Evolutionary conservation across 352 stramenopile species (phyloP).

Genomic region (Phytophthora pini): DNA sequence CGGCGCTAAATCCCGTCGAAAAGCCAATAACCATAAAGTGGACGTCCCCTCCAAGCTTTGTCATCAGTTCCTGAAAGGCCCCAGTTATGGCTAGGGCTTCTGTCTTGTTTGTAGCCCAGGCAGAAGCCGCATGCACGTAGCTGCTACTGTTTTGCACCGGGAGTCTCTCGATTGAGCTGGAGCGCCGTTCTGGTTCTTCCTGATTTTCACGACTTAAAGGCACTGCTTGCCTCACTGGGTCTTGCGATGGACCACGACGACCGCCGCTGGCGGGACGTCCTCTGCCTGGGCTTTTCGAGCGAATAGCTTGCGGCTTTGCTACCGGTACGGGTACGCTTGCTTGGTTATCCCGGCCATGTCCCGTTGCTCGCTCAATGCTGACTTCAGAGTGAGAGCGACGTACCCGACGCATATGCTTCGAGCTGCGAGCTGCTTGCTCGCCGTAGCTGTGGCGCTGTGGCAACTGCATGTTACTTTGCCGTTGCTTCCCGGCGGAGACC

Average conservation of each 20-base stretch:
- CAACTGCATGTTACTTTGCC: conserved; percentile 39
- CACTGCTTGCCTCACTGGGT: conserved; percentile 29
- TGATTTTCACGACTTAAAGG: conserved; percentile 34
- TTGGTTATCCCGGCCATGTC: conserved; percentile 23
- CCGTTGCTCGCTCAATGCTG: conserved; percentile 41
- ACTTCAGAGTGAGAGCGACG: conserved; percentile 58
- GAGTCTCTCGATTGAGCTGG: conserved; percentile 57
- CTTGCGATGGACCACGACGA: conserved; percentile 30
- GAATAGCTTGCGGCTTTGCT: conserved; percentile 10
- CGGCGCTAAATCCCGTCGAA: conserved; percentile 81
- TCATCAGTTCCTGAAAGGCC: conserved; percentile 82
- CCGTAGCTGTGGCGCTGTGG: conserved; percentile 45
- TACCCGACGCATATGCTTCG: conserved; percentile 46
- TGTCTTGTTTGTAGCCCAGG: conserved; percentile 76
- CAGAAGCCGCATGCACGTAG: conserved; percentile 73
- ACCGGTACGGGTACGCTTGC: conserved; percentile 3
- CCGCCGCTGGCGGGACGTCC: conserved; percentile 19
- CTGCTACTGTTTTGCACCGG: conserved; percentile 59
- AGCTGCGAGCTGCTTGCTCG: conserved; percentile 35
- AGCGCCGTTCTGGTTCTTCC: conserved; percentile 54
- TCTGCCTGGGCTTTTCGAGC: conserved; percentile 24
- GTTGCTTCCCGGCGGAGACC: conserved; percentile 40
- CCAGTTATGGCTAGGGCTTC: conserved; percentile 78
- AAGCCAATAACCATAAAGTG: conserved; percentile 90
- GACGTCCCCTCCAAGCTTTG: conserved; percentile 77